Conservation (phyloP, 2,329 filamentous ascomycete species). For the Colletotrichum tropicale region DNA sequence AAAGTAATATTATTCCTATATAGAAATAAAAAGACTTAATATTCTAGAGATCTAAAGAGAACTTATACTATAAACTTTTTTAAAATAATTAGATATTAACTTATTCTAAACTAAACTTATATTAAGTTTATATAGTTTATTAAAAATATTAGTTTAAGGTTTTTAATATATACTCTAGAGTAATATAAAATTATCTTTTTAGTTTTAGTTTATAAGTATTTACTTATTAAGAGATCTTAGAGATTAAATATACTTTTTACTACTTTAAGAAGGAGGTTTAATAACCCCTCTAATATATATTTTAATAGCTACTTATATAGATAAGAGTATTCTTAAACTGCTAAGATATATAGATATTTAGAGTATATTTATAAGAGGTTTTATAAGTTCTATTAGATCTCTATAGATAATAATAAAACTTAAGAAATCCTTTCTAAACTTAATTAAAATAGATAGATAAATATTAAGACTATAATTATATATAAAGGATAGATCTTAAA, state of each 20-base stretch:
- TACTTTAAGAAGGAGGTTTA: not conserved
- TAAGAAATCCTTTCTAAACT: no score
- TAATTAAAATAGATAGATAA: no score
- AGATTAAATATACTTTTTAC: not conserved
- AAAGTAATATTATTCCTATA: no score
- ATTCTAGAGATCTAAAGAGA: no score
- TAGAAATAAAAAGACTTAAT: no score
- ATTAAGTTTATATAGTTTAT: not conserved
- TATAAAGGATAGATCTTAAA: no score
- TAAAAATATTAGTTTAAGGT: not conserved
- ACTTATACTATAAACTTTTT: no score
- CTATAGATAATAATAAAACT: not conserved
- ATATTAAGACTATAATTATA: no score
- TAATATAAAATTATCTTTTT: not conserved
- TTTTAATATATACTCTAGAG: not conserved
- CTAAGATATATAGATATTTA: not conserved
- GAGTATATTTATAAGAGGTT: not conserved
- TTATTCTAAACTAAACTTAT: not conserved
- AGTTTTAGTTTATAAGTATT: no score
- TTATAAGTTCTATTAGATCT: not conserved
- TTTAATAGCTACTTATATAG: not conserved
- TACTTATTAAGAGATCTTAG: not conserved
- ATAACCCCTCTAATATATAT: not conserved
- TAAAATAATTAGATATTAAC: not conserved
- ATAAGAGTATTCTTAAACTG: not conserved